A percentile compares a stretch with the other conserved stretches of the same genome.
Evolutionary conservation across 306 rosid genomes (phyloP).

Genomic region (Aeschynomene evenia): DNA sequence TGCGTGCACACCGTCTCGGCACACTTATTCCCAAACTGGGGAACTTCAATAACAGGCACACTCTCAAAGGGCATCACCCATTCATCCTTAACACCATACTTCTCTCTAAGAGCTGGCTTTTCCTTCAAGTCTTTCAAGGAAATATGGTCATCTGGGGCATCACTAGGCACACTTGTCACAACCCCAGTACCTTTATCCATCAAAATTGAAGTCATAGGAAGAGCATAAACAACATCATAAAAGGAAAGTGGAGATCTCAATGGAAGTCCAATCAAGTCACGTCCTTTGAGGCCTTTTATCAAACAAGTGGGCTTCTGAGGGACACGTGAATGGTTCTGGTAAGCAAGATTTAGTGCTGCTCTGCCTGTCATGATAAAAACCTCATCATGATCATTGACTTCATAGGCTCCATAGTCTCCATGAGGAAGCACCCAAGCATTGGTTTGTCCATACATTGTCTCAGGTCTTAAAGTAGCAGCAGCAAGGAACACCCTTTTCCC

Average conservation of each 20-base stretch:
- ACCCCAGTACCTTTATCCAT: conserved; percentile 96
- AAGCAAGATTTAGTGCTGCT: conserved; percentile 92
- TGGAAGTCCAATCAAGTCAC: conserved; percentile 90
- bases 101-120: conserved; percentile 72
- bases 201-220: conserved; percentile 88
- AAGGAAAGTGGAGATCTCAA: conserved; percentile 77
- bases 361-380: conserved; percentile 62
- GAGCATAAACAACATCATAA: conserved; percentile 76
- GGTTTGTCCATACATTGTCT: conserved; percentile 98
- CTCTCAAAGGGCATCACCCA: conserved; percentile 84
- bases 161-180: conserved; percentile 95
- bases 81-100: conserved; percentile 83
- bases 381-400: conserved; percentile 75
- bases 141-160: conserved; percentile 96
- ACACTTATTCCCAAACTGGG: conserved; percentile 73
- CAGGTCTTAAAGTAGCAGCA: conserved; percentile 93
- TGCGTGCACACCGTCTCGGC: conserved; percentile 80
- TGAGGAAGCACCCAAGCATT: conserved; percentile 97
- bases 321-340: conserved; percentile 65
- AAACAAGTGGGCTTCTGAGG: conserved; percentile 76
- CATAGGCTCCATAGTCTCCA: conserved; percentile 89
- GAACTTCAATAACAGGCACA: conserved; percentile 81
- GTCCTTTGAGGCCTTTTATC: conserved; percentile 70
- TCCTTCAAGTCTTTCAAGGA: conserved; percentile 80
- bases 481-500: conserved; percentile 79